Evolutionary conservation across 2,329 filamentous ascomycete species (phyloP).

Genomic region (Aureobasidium sp.): DNA sequence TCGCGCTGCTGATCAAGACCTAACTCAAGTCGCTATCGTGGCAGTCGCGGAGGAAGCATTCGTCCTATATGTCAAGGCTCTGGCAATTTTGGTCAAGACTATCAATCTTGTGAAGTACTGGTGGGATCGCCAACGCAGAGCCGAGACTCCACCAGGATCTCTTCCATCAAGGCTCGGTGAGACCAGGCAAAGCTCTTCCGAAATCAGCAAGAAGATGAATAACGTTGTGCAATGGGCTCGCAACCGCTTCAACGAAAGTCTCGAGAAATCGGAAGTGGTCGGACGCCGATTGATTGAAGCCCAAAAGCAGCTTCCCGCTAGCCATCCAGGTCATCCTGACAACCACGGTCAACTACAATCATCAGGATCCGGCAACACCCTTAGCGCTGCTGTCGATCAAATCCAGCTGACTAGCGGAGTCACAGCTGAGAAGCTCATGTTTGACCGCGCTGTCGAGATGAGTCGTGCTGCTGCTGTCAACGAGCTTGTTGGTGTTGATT

Average conservation of each 20-base stretch:
- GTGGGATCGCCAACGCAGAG: slow-evolving; percentile 52
- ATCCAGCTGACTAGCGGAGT: slow-evolving; percentile 81
- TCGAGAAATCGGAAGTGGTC: slow-evolving; percentile 95
- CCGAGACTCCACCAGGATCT: slow-evolving; percentile 16
- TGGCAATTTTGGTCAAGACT: slow-evolving; percentile 81
- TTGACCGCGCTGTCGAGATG: slow-evolving; percentile 95
- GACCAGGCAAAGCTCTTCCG: slow-evolving; percentile 31
- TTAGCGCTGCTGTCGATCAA: slow-evolving; percentile 64
- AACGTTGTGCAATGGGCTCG: slow-evolving; percentile 94
- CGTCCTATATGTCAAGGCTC: slow-evolving; percentile 90
- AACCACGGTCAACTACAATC: slow-evolving; percentile 59
- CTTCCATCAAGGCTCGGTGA: slow-evolving; percentile 24
- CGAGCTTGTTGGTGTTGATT: slow-evolving; percentile 68
- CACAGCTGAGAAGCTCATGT: slow-evolving; percentile 96
- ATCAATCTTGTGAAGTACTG: slow-evolving; percentile 92
- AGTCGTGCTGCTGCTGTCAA: slow-evolving; percentile 89
- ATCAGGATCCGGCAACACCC: slow-evolving; percentile 44
- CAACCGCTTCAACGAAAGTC: slow-evolving; percentile 87
- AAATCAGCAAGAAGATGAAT: slow-evolving; percentile 67
- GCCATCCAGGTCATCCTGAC: slow-evolving; percentile 78
- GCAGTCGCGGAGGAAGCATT: slow-evolving; percentile 88
- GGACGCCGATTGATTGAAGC: slow-evolving; percentile 79
- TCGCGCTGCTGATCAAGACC: slow-evolving; percentile 61
- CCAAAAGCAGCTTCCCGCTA: slow-evolving; percentile 72
- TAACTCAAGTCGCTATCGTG: slow-evolving; percentile 81